phyloP scores from a whole-genome alignment of 140 eudicot species.

The Oenanthe javanica region DNA sequence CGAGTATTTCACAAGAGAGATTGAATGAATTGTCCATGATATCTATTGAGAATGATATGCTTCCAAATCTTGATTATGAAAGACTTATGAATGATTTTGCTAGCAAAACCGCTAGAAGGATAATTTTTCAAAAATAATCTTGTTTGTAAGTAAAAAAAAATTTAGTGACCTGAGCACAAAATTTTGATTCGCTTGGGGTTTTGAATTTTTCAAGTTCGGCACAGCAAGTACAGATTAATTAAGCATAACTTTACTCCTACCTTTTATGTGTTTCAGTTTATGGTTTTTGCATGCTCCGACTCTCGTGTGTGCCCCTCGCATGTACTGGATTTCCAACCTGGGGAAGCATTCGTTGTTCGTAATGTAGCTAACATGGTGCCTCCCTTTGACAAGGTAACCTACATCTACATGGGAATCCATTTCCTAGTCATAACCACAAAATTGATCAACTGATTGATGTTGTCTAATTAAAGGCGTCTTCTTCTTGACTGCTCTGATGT shows the following conservation, averaged over 20 bases:
- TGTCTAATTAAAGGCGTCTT: not conserved
- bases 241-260: not conserved
- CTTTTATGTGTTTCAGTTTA: slow-evolving; percentile 40
- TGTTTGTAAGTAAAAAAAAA: no score
- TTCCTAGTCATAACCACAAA: not conserved
- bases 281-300: slow-evolving; percentile 96
- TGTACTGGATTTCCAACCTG: slow-evolving; percentile 82
- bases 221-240: no score
- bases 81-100: no score
- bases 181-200: no score
- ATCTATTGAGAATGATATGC: no score
- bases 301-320: slow-evolving; percentile 98
- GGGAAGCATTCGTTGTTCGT: slow-evolving; percentile 89
- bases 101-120: no score
- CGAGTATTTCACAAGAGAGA: no score
- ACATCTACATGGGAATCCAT: not conserved
- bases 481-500: not conserved
- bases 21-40: no score
- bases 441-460: not conserved
- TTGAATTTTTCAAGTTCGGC: no score
- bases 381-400: slow-evolving; percentile 53
- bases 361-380: slow-evolving; percentile 94
- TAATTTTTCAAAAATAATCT: no score
- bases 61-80: no score
- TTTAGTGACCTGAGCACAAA: no score